Base-by-base conservation (phyloP, 1,139 yeast genomes). In the Magnusiomyces sp. region DNA sequence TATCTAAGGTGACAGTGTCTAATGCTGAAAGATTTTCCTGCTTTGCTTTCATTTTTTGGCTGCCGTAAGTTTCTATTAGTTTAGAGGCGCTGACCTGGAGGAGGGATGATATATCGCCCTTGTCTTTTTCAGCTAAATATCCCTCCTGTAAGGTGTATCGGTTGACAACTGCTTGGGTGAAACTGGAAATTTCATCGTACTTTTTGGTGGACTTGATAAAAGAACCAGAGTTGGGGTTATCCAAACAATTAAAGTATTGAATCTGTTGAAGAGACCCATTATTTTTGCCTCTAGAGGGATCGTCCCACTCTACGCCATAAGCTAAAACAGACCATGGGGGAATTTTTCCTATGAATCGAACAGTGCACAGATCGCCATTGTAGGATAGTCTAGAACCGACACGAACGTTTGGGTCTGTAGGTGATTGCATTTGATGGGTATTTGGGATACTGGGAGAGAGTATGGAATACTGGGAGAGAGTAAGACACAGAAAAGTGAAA, bases 271-370 rank as follows among this genome's bases (percentile, higher is more conserved):
- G 54, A 1, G 58, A 50, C 0, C 92, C 92, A 50, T 72, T 64
- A 59, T 83, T 76, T 56, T 77, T 81, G 1, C 90, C 90, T 29
- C 77, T 62, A 2, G 63, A 56, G 0, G 68, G 65, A 49, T 79
- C 72, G 62, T 90, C 97, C 97, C 97, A 90, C 62, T 90, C 97
- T 1, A 90, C 73, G 0, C 97, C 97, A 14, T 77, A 66, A 0
- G 92, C 89, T 0, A 56, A 55, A 2, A 63, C 67, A 0, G 80
- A 78, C 96, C 96, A 88, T 3, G 67, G 69, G 0, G 77, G 75
- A 1, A 88, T 65, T 0, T 52, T 43, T 0, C 97, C 97, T 0
- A 76, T 62, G 58, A 63, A 89, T 50, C 74, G 66, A 4, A 89
- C 72, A 0, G 95, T 86, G 38, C 87, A 87, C 1, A 76, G 56